Conservation (phyloP, 2,329 filamentous ascomycete species). For the Cercospora sesami region DNA sequence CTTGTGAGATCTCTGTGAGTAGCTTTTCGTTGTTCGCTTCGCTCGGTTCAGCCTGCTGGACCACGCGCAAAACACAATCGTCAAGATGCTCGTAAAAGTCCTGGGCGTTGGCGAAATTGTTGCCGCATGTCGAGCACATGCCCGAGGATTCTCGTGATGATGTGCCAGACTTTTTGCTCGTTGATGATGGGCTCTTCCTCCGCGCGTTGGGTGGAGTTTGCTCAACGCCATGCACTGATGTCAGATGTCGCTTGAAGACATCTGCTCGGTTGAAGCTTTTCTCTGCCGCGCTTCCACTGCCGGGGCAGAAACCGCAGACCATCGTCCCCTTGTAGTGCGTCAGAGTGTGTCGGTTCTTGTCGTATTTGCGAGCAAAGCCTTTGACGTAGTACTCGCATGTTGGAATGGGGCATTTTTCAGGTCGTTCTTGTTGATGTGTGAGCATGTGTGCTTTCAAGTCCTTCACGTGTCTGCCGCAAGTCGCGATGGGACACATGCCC, state of each 20-base stretch:
- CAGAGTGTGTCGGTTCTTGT: conserved; percentile 91
- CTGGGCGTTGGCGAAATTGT: conserved; percentile 80
- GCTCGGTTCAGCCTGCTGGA: conserved; percentile 59
- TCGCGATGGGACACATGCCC: conserved; percentile 74
- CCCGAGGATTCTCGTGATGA: conserved; percentile 77
- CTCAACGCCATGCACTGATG: conserved; percentile 86
- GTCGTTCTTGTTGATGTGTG: conserved; percentile 85
- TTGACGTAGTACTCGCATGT: conserved; percentile 91
- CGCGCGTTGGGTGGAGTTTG: conserved; percentile 90
- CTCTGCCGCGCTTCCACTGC: conserved; percentile 81
- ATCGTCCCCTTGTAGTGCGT: conserved; percentile 97
- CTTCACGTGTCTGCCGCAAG: conserved; percentile 84
- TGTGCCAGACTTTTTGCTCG: conserved; percentile 64
- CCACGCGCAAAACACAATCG: conserved; percentile 65
- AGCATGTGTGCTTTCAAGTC: conserved; percentile 93
- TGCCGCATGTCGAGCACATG: conserved; percentile 88
- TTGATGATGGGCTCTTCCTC: conserved; percentile 61
- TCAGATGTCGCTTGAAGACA: conserved; percentile 92
- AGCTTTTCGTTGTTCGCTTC: conserved; percentile 59
- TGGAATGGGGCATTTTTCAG: conserved; percentile 90
- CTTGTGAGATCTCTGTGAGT: conserved; percentile 60
- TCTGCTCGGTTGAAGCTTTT: conserved; percentile 96
- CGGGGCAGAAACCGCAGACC: conserved; percentile 93
- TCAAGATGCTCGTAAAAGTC: conserved; percentile 97
- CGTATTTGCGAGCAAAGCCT: conserved; percentile 92